Evolutionary conservation across 2,329 filamentous ascomycete species (phyloP), one percentile per base, ranked within the genome.

Genomic region (Aspergillus eucalypticola): DNA sequence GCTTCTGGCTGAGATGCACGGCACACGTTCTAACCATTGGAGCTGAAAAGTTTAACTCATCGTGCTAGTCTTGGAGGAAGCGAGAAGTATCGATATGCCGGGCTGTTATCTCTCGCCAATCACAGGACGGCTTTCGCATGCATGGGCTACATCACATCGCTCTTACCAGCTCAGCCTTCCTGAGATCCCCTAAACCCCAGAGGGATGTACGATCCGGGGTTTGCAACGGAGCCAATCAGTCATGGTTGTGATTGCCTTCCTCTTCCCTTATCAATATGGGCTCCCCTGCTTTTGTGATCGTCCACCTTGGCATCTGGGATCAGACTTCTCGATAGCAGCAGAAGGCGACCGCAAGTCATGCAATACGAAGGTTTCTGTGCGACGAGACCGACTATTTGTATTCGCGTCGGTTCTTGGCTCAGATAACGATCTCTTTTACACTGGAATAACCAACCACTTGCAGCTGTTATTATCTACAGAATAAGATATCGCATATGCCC

Each of bases 31-130:
- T n/a, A n/a, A n/a, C 8, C 46, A 50, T 17, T n/a, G 10, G 25
- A 50, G 46, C 27, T 32, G 23, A 7, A 15, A 32, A 13, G 8
- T 15, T 13, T 23, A 29, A 29, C 19, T 44, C 10, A 5, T 15
- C 41, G 3, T 23, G n/a, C 41, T n/a, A 19, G 19, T 7, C 19
- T 44, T 42, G 10, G 44, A n/a, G 44, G 23, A 42, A 15, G 8
- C 25, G 23, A 29, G 32, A 4, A 8, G 7, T 23, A 49, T 29
- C 44, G 44, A 44, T 21, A 44, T 21, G 41, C 21, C 41, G 2
- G 19, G 11, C 21, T 35, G 56, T 54, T 58, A 58, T 58, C 56
- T 58, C 27, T 52, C 56, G 23, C 56, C 56, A 58, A 54, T 58
- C 38, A 58, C n/a, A 19, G 38, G 25, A n/a, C 27, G 19, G n/a